These are phyloP conservation scores for Psilocybe cyanescens DNA, from an alignment of 768 basidiomycete genomes.

Conservation along the genomic window DNA sequence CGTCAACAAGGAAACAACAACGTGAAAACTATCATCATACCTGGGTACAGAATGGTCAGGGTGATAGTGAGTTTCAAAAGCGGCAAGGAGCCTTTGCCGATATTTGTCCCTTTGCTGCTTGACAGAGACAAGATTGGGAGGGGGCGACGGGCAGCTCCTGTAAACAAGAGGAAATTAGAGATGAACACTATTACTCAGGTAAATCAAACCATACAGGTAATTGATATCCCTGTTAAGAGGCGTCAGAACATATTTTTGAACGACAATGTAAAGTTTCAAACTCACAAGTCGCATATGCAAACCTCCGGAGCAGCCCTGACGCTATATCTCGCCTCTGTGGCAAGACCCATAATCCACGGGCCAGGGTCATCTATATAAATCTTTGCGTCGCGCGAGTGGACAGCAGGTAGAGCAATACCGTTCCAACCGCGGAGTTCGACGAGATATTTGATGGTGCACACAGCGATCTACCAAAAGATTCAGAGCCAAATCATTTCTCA, in stretches of 20 bases:
- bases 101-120: constrained; percentile 85
- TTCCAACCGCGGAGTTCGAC: constrained; percentile 94
- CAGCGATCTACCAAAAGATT: constrained; percentile 62
- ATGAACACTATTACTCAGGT: neutral
- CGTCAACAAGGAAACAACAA: neutral
- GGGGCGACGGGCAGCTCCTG: constrained; percentile 81
- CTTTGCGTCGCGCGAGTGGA: constrained; percentile 88
- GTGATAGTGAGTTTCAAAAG: constrained; percentile 87
- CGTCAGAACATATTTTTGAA: neutral
- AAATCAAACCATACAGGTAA: constrained; percentile 56
- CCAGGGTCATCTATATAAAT: constrained; percentile 97
- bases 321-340: constrained; percentile 83
- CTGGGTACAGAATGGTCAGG: constrained; percentile 86
- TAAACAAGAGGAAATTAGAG: constrained; percentile 15
- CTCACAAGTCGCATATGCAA: constrained; percentile 85
- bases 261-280: constrained; percentile 13
- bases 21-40: constrained; percentile 34
- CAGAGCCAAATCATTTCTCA: neutral
- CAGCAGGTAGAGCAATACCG: constrained; percentile 81
- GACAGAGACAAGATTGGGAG: constrained; percentile 70
- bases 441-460: constrained; percentile 89
- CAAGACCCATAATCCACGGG: constrained; percentile 93
- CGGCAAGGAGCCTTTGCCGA: constrained; percentile 69
- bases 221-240: constrained; percentile 69
- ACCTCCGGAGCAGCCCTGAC: constrained; percentile 79